A percentile compares a stretch with the other conserved stretches of the same genome.
These are phyloP conservation scores for Pulveroboletus sp. DNA, from an alignment of 768 basidiomycete genomes.

Conservation along the genomic window DNA sequence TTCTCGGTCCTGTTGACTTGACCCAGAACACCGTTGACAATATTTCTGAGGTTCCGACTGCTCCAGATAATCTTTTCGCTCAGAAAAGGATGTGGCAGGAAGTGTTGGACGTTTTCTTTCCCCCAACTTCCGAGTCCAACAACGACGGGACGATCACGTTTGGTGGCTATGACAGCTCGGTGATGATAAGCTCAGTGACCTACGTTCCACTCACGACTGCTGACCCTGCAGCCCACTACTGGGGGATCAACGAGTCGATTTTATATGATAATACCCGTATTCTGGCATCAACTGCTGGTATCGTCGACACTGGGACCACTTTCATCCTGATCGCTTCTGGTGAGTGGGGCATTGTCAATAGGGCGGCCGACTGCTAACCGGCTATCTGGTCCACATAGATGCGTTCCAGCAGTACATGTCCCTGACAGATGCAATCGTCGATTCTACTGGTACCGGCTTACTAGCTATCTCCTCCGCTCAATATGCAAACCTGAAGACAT, in stretches of 20 bases:
- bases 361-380: not conserved
- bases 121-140: constrained; percentile 20
- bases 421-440: constrained; percentile 27
- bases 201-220: constrained; percentile 26
- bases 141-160: constrained; percentile 26
- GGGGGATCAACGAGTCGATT: constrained; percentile 33
- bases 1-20: constrained; percentile 37
- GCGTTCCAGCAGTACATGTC: constrained; percentile 25
- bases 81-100: constrained; percentile 28
- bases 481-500: constrained; percentile 20
- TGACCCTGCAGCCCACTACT: constrained; percentile 21
- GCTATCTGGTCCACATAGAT: constrained; percentile 8
- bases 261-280: constrained; percentile 24
- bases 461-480: constrained; percentile 26
- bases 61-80: constrained; percentile 32
- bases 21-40: constrained; percentile 24
- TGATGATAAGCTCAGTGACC: constrained; percentile 9
- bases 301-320: constrained; percentile 34
- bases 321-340: constrained; percentile 22
- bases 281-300: constrained; percentile 26
- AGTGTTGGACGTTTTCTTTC: constrained; percentile 34
- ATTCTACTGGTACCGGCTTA: constrained; percentile 28
- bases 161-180: constrained; percentile 21
- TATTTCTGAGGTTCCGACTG: constrained; percentile 27
- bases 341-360: not conserved